phyloP scores from a whole-genome alignment of 495 filamentous ascomycete species.

The Cryomyces minteri region DNA sequence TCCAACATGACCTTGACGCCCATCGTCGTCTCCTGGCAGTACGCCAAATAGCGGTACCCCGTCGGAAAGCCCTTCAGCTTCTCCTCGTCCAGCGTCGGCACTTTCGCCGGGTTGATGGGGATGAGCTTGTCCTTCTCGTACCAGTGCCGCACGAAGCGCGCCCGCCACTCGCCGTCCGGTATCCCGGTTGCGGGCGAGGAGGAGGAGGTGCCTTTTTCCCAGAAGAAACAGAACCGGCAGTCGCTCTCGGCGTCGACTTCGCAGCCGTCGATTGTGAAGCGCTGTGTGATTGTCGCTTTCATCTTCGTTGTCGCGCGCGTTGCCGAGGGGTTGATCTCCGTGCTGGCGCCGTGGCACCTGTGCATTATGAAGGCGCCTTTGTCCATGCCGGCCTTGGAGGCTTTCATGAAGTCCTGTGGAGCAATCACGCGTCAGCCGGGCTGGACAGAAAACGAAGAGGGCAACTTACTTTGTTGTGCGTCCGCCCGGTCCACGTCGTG shows the following conservation, averaged over 20 bases:
- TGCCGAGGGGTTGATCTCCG: conserved; percentile 10
- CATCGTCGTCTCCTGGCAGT: conserved; percentile 30
- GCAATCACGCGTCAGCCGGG: background rate
- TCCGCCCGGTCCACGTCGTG: conserved; percentile 9
- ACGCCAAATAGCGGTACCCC: conserved; percentile 14
- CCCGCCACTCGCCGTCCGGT: conserved; percentile 8
- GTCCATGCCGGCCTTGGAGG: conserved; percentile 9
- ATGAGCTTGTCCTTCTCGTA: conserved; percentile 17
- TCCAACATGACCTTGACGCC: conserved; percentile 22
- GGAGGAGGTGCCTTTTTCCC: conserved; percentile 5
- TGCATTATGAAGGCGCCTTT: conserved; percentile 13
- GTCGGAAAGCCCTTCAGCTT: conserved; percentile 7
- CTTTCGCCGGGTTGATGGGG: conserved; percentile 8
- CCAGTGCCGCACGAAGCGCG: conserved; percentile 12
- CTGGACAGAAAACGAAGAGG: background rate
- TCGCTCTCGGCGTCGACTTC: conserved; percentile 15
- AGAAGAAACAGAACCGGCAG: conserved; percentile 16
- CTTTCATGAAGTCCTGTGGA: conserved; percentile 11
- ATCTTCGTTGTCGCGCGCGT: conserved; percentile 15
- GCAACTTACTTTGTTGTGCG: background rate
- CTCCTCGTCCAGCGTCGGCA: conserved; percentile 8
- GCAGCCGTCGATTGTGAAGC: conserved; percentile 9
- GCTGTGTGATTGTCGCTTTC: conserved; percentile 17
- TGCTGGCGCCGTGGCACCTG: conserved; percentile 11
- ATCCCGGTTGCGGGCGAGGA: too few species aligned